Evolutionary conservation across 148 eudicot species (phyloP).

Genomic region (Chenopodium quinoa): DNA sequence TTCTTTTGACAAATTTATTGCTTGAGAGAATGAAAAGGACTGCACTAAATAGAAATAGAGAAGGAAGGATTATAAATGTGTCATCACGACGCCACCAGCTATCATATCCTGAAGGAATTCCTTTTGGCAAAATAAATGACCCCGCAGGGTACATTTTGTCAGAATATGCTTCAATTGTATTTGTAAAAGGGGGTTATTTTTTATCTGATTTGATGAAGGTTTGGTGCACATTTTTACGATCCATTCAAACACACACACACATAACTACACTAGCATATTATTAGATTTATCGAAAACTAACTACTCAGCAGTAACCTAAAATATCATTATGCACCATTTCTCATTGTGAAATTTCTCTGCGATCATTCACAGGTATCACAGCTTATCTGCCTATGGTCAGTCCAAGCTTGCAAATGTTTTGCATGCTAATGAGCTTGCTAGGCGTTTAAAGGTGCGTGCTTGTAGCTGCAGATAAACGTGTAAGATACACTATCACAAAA

Average conservation of each 20-base stretch:
- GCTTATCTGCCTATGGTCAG: constrained; percentile 55
- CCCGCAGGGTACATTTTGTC: constrained; percentile 37
- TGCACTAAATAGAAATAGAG: constrained; percentile 33
- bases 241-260: background rate
- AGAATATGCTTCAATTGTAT: background rate
- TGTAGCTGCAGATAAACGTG: background rate
- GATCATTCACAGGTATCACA: constrained; percentile 40
- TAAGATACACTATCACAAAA: background rate
- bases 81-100: constrained; percentile 55
- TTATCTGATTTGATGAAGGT: background rate
- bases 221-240: background rate
- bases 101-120: constrained; percentile 63
- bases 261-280: background rate
- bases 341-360: background rate
- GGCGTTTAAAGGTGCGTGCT: constrained; percentile 39
- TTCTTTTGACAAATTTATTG: constrained; percentile 55
- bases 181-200: background rate
- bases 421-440: constrained; percentile 55
- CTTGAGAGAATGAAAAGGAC: constrained; percentile 68
- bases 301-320: background rate
- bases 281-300: background rate
- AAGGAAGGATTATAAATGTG: constrained; percentile 72
- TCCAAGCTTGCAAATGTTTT: constrained; percentile 63
- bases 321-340: background rate
- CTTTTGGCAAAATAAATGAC: constrained; percentile 61